Evolutionary conservation across 805 yeast species (phyloP).

Genomic region (Zygoascus biomembranicola): DNA sequence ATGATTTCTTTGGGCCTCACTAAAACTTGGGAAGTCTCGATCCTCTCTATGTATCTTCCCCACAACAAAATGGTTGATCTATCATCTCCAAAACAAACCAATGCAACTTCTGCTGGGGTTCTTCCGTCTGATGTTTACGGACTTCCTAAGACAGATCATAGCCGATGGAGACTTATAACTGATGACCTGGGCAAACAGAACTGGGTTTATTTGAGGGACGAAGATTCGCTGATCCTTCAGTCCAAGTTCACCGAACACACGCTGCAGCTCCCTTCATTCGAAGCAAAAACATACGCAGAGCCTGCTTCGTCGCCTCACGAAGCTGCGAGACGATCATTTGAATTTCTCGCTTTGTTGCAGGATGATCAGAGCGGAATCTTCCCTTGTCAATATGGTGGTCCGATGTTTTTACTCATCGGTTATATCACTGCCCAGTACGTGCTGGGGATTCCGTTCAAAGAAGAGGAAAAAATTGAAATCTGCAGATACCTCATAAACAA

Average conservation of each 20-base stretch:
- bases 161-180: conserved; percentile 65
- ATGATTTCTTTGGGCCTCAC: too few relatives aligned
- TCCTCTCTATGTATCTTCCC: not conserved
- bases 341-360: conserved; percentile 62
- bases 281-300: conserved; percentile 20
- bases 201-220: conserved; percentile 55
- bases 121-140: conserved; percentile 58
- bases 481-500: conserved; percentile 82
- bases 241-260: conserved; percentile 24
- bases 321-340: conserved; percentile 67
- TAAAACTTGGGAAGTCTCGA: not conserved
- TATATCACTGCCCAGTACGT: conserved; percentile 68
- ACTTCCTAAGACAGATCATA: conserved; percentile 57
- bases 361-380: conserved; percentile 72
- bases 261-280: conserved; percentile 21
- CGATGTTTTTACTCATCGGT: conserved; percentile 95
- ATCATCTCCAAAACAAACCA: not conserved
- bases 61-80: not conserved
- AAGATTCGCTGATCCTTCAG: conserved; percentile 25
- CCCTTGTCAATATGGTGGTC: conserved; percentile 93
- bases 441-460: conserved; percentile 59
- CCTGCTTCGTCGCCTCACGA: conserved; percentile 39
- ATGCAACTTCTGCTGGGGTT: not conserved
- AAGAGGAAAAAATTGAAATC: conserved; percentile 57
- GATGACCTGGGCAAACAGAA: conserved; percentile 68